Evolutionary conservation across 2,329 filamentous ascomycete genomes (phyloP).

Genomic region (Aschersonia sp.): DNA sequence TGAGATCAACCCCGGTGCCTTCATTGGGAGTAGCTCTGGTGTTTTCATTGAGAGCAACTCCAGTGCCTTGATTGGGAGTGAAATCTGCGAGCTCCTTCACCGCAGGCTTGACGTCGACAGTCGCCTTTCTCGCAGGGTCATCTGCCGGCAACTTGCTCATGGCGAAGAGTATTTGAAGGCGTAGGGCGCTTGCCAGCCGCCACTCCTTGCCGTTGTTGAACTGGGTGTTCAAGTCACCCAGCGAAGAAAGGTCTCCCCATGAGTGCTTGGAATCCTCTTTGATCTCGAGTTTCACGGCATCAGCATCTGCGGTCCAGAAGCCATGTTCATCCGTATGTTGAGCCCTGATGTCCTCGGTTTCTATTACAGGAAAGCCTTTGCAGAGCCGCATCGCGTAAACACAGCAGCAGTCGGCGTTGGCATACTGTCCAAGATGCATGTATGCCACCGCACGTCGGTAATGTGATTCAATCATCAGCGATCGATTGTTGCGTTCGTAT

Average conservation of each 20-base stretch:
- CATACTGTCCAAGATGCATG: slow-evolving; percentile 54
- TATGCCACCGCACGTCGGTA: slow-evolving; percentile 65
- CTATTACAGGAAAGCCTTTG: slow-evolving; percentile 15
- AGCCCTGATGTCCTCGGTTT: slow-evolving; percentile 16
- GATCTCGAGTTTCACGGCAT: slow-evolving; percentile 14
- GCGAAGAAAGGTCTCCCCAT: too few relatives aligned
- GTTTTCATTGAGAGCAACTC: too few relatives aligned
- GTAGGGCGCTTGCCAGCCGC: slow-evolving; percentile 28
- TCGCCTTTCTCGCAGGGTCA: slow-evolving; percentile 31
- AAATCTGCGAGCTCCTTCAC: slow-evolving; percentile 13
- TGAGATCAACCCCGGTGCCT: too few relatives aligned
- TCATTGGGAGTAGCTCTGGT: too few relatives aligned
- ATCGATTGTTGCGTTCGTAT: slow-evolving; percentile 53
- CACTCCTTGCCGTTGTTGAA: slow-evolving; percentile 13
- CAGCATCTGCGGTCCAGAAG: slow-evolving; percentile 27
- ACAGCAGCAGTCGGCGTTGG: slow-evolving; percentile 61
- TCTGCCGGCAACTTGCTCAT: slow-evolving; percentile 29
- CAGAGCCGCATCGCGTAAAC: slow-evolving; percentile 34
- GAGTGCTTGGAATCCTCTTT: slow-evolving; percentile 1
- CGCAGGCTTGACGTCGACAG: slow-evolving; percentile 16
- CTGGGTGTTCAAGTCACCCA: slow-evolving; percentile 10
- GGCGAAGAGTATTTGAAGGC: slow-evolving; percentile 29
- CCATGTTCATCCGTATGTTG: slow-evolving; percentile 27
- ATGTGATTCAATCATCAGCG: slow-evolving; percentile 68
- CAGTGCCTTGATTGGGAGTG: neutral